Conservation (phyloP, 257 asterid species). For the Sherardia arvensis region DNA sequence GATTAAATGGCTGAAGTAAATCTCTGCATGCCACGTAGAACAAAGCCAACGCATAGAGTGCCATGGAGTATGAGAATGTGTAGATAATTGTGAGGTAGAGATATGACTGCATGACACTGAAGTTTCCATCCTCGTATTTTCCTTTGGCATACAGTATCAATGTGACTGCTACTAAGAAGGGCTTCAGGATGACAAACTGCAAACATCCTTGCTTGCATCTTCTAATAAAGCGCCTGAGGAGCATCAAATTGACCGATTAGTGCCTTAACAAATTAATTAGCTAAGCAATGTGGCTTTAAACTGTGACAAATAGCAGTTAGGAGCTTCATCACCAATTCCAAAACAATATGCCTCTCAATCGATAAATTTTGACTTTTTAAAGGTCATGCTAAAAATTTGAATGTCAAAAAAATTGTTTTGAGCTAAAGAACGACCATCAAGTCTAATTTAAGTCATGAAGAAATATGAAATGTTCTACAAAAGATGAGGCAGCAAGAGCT, state of each 20-base stretch:
- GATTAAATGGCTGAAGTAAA: slow-evolving; percentile 93
- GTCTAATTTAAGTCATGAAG: neutral
- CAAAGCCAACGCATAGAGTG: slow-evolving; percentile 87
- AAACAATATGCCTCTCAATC: neutral
- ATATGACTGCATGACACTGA: slow-evolving; percentile 76
- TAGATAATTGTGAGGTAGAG: slow-evolving; percentile 93
- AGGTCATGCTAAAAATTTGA: neutral
- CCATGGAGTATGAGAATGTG: slow-evolving; percentile 84
- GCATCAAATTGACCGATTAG: slow-evolving; percentile 3
- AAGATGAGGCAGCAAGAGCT: neutral
- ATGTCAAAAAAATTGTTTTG: neutral
- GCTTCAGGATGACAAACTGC: slow-evolving; percentile 98
- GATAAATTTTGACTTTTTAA: neutral
- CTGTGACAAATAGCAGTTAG: neutral
- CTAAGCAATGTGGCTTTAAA: neutral
- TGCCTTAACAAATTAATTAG: neutral
- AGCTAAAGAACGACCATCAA: neutral
- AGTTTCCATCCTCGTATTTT: slow-evolving; percentile 86
- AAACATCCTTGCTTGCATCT: slow-evolving; percentile 95
- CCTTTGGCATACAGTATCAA: slow-evolving; percentile 82
- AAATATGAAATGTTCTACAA: neutral
- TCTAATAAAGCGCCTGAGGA: slow-evolving; percentile 90
- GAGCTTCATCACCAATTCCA: neutral
- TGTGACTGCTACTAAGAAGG: slow-evolving; percentile 67
- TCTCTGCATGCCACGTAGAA: slow-evolving; percentile 93